A percentile compares a stretch with the other conserved stretches of the same genome.
These are phyloP conservation scores for Candida boidinii DNA, from an alignment of 805 yeast species.

Conservation along the genomic window DNA sequence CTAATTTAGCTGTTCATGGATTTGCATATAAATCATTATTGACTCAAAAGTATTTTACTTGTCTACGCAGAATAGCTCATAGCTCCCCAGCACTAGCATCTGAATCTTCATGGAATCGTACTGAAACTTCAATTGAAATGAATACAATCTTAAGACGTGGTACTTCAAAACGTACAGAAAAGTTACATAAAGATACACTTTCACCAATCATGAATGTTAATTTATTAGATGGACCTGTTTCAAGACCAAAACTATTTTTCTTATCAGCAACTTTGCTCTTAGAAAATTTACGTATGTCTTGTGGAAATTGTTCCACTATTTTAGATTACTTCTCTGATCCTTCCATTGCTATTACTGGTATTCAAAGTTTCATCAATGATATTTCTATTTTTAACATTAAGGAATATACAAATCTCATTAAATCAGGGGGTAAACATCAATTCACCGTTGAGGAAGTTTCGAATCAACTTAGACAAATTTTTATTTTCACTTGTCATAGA, in stretches of 20 bases:
- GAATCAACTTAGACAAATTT: slow-evolving; percentile 56
- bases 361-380: slow-evolving; percentile 59
- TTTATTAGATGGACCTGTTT: slow-evolving; percentile 34
- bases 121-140: slow-evolving; percentile 87
- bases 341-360: slow-evolving; percentile 56
- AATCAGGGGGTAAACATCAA: slow-evolving; percentile 41
- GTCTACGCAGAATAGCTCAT: slow-evolving; percentile 67
- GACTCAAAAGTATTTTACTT: slow-evolving; percentile 34
- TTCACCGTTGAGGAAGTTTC: slow-evolving; percentile 56
- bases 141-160: slow-evolving; percentile 88
- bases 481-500: slow-evolving; percentile 72
- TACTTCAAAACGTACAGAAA: slow-evolving; percentile 72
- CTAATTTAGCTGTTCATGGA: slow-evolving; percentile 88
- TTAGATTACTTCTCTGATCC: slow-evolving; percentile 83
- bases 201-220: slow-evolving; percentile 41
- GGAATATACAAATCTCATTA: slow-evolving; percentile 45
- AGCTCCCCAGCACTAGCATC: slow-evolving; percentile 85
- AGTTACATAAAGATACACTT: slow-evolving; percentile 60
- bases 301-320: slow-evolving; percentile 76
- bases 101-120: slow-evolving; percentile 68
- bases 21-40: slow-evolving; percentile 54
- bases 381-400: slow-evolving; percentile 53
- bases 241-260: slow-evolving; percentile 79
- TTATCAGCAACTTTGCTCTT: slow-evolving; percentile 72
- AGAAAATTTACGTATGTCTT: slow-evolving; percentile 68